Evolutionary conservation across 345 rosid genomes (phyloP).

Genomic region (Brassica nigra): DNA sequence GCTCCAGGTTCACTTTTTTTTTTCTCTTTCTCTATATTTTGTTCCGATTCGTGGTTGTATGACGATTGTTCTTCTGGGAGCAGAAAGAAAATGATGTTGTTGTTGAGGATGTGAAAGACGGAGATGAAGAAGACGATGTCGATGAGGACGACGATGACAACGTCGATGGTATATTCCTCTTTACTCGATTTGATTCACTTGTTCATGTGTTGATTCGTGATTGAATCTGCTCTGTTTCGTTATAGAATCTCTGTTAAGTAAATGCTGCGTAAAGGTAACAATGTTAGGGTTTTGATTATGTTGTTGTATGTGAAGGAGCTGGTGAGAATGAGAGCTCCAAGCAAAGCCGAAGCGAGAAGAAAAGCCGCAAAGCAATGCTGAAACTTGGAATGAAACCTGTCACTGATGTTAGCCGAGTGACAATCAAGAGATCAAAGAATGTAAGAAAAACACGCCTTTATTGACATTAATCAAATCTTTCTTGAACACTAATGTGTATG

Average conservation of each 20-base stretch:
- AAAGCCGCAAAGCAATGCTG: conserved; percentile 85
- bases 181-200: conserved; percentile 2
- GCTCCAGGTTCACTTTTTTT: conserved; percentile 33
- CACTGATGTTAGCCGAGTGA: conserved; percentile 79
- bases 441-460: conserved; percentile 35
- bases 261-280: neutral
- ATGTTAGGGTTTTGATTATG: neutral
- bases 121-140: conserved; percentile 67
- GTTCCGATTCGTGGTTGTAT: neutral
- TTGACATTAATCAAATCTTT: neutral
- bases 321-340: conserved; percentile 72
- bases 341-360: conserved; percentile 92
- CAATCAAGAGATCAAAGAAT: conserved; percentile 87
- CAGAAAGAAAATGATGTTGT: conserved; percentile 36
- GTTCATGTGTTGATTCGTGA: neutral
- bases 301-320: conserved; percentile 38
- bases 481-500: neutral
- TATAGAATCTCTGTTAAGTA: neutral
- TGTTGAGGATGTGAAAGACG: conserved; percentile 81
- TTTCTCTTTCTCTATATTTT: neutral
- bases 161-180: conserved; percentile 45
- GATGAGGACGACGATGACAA: conserved; percentile 70
- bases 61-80: neutral
- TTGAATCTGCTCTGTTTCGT: conserved; percentile 6
- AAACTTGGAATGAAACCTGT: conserved; percentile 88